Percentiles rank a stretch among this genome's conserved stretches.
These are phyloP conservation scores for Magnusiomyces paraingens DNA, from an alignment of 1,139 yeast species.

Conservation along the genomic window DNA sequence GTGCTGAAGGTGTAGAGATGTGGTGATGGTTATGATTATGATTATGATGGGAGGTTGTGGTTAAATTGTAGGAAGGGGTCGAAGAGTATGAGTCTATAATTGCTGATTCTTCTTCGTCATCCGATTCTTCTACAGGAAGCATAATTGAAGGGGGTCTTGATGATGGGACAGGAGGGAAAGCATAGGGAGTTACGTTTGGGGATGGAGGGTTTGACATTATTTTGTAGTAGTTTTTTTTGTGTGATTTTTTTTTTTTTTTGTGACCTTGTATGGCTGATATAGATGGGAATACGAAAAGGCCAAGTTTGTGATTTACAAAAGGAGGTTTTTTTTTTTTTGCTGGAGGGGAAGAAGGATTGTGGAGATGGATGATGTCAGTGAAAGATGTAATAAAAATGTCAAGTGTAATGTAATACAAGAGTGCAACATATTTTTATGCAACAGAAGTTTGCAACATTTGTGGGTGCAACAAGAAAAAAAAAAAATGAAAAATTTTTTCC, in stretches of 20 bases:
- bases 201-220: neutral
- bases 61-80: slow-evolving; percentile 5
- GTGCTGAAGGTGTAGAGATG: too few species aligned
- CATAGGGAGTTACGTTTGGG: neutral
- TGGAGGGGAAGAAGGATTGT: too few species aligned
- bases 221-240: neutral
- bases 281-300: too few species aligned
- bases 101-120: slow-evolving; percentile 9
- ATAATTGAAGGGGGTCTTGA: slow-evolving; percentile 6
- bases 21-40: too few species aligned
- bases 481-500: neutral
- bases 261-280: too few species aligned
- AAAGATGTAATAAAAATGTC: too few species aligned
- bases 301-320: too few species aligned
- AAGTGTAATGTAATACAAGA: too few species aligned
- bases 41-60: neutral
- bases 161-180: neutral
- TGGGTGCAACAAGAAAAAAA: too few species aligned
- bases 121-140: slow-evolving; percentile 15
- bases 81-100: slow-evolving; percentile 3
- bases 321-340: neutral
- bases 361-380: too few species aligned
- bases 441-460: too few species aligned
- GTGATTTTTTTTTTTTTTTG: neutral
- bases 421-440: too few species aligned